A percentile compares a stretch with the other conserved stretches of the same genome.
Conservation (phyloP, 2,329 filamentous ascomycete genomes). For the Sarocladiaceae sp. region DNA sequence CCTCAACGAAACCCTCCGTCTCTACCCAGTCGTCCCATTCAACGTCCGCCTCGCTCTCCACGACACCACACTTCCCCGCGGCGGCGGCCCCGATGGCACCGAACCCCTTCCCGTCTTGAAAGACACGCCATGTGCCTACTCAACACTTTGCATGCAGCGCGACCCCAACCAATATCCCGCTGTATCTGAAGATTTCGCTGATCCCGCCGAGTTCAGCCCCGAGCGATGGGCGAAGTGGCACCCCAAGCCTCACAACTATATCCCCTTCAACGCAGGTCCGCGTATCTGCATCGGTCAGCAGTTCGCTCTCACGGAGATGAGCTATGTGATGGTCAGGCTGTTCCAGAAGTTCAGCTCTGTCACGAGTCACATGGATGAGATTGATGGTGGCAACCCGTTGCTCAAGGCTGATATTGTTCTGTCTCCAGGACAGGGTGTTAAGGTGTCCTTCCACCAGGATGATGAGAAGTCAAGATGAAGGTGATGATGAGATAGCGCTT, state of each 20-base stretch:
- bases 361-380: conserved; percentile 50
- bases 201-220: conserved; percentile 53
- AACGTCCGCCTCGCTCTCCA: conserved; percentile 69
- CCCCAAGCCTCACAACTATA: conserved; percentile 65
- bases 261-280: conserved; percentile 72
- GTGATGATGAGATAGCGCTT: background rate
- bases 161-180: conserved; percentile 58
- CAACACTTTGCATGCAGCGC: conserved; percentile 69
- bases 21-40: conserved; percentile 76
- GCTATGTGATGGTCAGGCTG: conserved; percentile 66
- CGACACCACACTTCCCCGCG: conserved; percentile 71
- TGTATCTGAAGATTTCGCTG: conserved; percentile 38
- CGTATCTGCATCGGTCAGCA: conserved; percentile 76
- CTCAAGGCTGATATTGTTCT: conserved; percentile 59
- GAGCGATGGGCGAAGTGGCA: conserved; percentile 64
- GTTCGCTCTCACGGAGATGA: conserved; percentile 75
- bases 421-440: conserved; percentile 54
- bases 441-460: conserved; percentile 49
- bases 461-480: conserved; percentile 25
- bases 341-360: conserved; percentile 68
- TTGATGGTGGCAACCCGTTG: conserved; percentile 49
- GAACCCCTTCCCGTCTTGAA: conserved; percentile 63
- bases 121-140: conserved; percentile 63
- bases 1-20: conserved; percentile 72
- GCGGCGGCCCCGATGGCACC: conserved; percentile 60